Evolutionary conservation across 495 filamentous ascomycete species (phyloP).

Genomic region (Cryomyces minteri): DNA sequence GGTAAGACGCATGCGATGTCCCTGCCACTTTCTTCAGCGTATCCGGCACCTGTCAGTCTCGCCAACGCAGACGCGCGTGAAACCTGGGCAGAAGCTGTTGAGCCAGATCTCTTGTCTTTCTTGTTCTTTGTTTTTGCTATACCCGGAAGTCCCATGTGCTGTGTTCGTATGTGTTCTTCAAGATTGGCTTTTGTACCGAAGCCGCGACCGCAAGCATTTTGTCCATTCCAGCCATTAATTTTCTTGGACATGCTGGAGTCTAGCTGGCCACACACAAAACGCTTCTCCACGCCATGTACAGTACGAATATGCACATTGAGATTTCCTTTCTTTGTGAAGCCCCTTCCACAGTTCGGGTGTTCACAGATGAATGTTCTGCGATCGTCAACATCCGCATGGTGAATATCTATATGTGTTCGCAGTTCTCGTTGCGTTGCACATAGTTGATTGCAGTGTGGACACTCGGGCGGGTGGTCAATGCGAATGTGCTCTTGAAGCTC

Average conservation of each 20-base stretch:
- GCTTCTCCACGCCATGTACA: constrained; percentile 47
- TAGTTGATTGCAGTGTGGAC: constrained; percentile 46
- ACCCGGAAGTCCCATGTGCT: constrained; percentile 43
- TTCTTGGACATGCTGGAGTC: constrained; percentile 29
- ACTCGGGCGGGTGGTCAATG: constrained; percentile 52
- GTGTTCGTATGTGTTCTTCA: constrained; percentile 61
- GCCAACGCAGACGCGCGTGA: constrained; percentile 10
- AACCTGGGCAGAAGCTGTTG: constrained; percentile 10
- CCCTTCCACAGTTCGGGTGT: constrained; percentile 42
- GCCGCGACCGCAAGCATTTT: constrained; percentile 44
- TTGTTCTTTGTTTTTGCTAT: constrained; percentile 21
- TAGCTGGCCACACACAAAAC: constrained; percentile 55
- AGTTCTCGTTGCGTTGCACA: constrained; percentile 39
- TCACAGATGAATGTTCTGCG: constrained; percentile 39
- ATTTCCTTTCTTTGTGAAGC: constrained; percentile 63
- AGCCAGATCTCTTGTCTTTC: constrained; percentile 2
- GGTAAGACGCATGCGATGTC: constrained; percentile 35
- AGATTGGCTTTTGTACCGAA: constrained; percentile 56
- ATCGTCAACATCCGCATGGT: constrained; percentile 23
- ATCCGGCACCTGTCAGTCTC: constrained; percentile 39
- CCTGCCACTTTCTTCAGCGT: constrained; percentile 32
- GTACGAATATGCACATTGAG: constrained; percentile 59
- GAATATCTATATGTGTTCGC: constrained; percentile 30
- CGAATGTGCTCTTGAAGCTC: constrained; percentile 54
- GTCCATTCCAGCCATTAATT: constrained; percentile 41